Conservation (phyloP, 2,329 filamentous ascomycete species). For the Trichoderma polysporum region DNA sequence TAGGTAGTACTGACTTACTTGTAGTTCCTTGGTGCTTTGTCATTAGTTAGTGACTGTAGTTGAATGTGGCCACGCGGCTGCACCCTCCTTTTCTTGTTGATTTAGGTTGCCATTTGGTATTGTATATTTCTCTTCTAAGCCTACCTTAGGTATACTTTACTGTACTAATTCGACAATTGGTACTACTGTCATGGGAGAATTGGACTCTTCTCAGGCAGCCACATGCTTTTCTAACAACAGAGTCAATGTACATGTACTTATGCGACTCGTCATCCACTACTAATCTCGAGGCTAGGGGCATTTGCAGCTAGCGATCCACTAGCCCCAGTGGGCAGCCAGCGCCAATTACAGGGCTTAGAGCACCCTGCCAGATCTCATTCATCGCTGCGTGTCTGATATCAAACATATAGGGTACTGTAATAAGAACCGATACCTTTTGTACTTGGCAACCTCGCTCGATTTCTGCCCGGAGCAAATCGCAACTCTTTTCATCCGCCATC, state of each 20-base stretch:
- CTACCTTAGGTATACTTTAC: not conserved
- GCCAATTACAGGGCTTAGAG: constrained; percentile 19
- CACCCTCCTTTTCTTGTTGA: not conserved
- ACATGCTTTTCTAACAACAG: no score
- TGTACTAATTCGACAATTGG: not conserved
- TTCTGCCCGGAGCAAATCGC: not conserved
- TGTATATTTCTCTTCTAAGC: not conserved
- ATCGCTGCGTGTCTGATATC: constrained; percentile 2
- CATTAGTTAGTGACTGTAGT: not conserved
- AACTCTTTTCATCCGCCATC: not conserved
- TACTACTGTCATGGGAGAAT: not conserved
- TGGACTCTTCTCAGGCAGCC: no score
- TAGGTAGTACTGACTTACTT: not conserved
- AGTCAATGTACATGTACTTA: not conserved
- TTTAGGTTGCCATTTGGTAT: not conserved
- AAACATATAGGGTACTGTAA: not conserved
- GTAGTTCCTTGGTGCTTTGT: not conserved
- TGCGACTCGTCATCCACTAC: constrained; percentile 4
- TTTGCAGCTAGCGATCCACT: constrained; percentile 9
- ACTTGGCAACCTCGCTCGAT: not conserved
- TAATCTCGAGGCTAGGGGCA: not conserved
- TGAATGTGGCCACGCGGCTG: not conserved
- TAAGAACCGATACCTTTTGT: not conserved
- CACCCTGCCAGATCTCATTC: not conserved
- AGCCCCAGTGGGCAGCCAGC: not conserved